Percentiles rank a stretch among this genome's conserved stretches.
These are phyloP conservation scores for Nitzschia sp. DNA, from an alignment of 108 stramenopile species.

Conservation along the genomic window DNA sequence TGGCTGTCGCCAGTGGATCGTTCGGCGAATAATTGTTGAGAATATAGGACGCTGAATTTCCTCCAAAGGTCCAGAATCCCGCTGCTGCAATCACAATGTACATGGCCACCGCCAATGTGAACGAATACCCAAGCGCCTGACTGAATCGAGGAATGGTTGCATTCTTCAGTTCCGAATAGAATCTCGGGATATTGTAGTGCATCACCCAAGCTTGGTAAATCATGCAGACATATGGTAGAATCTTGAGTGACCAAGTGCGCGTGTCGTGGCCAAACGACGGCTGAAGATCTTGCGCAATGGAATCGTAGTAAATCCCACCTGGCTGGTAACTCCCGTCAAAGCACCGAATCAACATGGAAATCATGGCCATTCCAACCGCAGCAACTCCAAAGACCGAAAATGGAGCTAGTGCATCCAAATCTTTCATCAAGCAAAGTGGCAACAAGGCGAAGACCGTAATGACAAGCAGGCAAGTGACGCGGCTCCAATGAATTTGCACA, in stretches of 20 bases:
- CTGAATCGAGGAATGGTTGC: slow-evolving; percentile 58
- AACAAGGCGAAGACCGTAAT: slow-evolving; percentile 63
- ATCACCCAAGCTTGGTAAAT: slow-evolving; percentile 28
- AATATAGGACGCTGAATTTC: slow-evolving; percentile 61
- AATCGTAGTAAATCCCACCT: slow-evolving; percentile 39
- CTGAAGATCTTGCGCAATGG: slow-evolving; percentile 33
- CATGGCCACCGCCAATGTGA: slow-evolving; percentile 46
- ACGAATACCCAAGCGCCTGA: slow-evolving; percentile 53
- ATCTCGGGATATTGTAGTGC: slow-evolving; percentile 89
- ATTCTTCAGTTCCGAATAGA: slow-evolving; percentile 79
- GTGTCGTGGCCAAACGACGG: slow-evolving; percentile 59
- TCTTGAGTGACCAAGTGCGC: not conserved
- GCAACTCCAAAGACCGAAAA: slow-evolving; percentile 63
- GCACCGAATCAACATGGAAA: slow-evolving; percentile 55
- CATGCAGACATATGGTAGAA: slow-evolving; percentile 61
- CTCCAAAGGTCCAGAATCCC: slow-evolving; percentile 83
- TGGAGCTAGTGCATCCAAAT: slow-evolving; percentile 60
- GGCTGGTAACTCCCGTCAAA: slow-evolving; percentile 63
- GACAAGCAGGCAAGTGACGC: slow-evolving; percentile 48
- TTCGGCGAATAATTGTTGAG: slow-evolving; percentile 80
- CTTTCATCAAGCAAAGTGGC: slow-evolving; percentile 84
- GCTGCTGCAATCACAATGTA: slow-evolving; percentile 64
- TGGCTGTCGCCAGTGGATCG: slow-evolving; percentile 71
- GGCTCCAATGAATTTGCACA: slow-evolving; percentile 36
- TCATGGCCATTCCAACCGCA: slow-evolving; percentile 45